A percentile compares a stretch with the other conserved stretches of the same genome.
phyloP scores from a whole-genome alignment of 352 stramenopile genomes.

The Phytopythium helicoides region DNA sequence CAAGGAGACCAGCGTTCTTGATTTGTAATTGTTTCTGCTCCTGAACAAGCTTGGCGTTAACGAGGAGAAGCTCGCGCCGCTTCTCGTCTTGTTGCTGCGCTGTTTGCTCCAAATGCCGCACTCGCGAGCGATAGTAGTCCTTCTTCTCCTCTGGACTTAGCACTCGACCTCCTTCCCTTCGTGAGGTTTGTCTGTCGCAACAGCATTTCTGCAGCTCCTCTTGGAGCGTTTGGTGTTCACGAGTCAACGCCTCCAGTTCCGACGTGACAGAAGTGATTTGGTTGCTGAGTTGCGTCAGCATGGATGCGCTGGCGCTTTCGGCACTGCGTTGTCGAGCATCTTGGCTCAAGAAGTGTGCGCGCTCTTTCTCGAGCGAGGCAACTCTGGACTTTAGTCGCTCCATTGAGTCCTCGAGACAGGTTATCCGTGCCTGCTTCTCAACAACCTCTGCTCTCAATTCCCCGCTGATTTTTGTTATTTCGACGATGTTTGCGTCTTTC shows the following conservation, averaged over 20 bases:
- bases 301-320: constrained; percentile 23
- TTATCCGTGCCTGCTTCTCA: constrained; percentile 15
- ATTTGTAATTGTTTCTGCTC: constrained; percentile 57
- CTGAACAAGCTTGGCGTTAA: constrained; percentile 67
- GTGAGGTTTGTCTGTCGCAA: constrained; percentile 9
- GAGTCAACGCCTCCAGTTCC: constrained; percentile 45
- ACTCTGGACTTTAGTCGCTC: constrained; percentile 48
- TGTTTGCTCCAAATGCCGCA: constrained; percentile 49
- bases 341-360: constrained; percentile 28
- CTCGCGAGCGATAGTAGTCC: constrained; percentile 36
- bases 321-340: constrained; percentile 30
- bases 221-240: constrained; percentile 39
- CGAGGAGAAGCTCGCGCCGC: constrained; percentile 55
- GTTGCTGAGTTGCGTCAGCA: constrained; percentile 35
- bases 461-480: constrained; percentile 35
- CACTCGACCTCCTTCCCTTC: not conserved
- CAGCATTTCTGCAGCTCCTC: constrained; percentile 14
- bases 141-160: constrained; percentile 20
- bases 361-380: constrained; percentile 47
- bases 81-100: constrained; percentile 48
- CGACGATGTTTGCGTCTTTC: constrained; percentile 42
- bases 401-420: constrained; percentile 26
- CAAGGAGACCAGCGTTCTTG: constrained; percentile 19
- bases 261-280: constrained; percentile 37
- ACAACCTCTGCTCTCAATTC: constrained; percentile 33